Evolutionary conservation across 2,329 filamentous ascomycete species (phyloP), one percentile per base, ranked within the genome.

Genomic region (Hypomyces rosellus): DNA sequence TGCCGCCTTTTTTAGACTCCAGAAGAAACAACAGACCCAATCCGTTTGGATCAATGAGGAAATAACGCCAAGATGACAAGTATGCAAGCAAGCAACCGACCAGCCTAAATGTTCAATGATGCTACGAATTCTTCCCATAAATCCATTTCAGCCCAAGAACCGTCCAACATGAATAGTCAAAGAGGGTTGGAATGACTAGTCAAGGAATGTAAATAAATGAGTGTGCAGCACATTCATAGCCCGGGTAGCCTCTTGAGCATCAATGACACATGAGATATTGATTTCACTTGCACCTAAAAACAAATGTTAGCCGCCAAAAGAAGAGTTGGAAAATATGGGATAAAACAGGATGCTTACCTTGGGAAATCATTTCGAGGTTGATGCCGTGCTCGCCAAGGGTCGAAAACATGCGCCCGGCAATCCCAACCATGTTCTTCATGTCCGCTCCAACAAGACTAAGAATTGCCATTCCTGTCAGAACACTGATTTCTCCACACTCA

Each of bases 361-460:
- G 93, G 20, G 89, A 96, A 59, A 99, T 99, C 93, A 99, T 99
- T 73, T 99, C 93, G 60, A 99, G 89, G 67, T 99, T 99, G 64
- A 99, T 85, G 61, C 88, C 88, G 66, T 96, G 87, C 65, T 96
- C 88, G 40, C 93, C 93, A 15, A 99, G 75, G 1, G 91, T 95
- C 44, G 87, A 89, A 69, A 99, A 97, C 88, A 99, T 97, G 60
- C 81, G 84, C 25, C 93, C 93, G 7, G 88, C 88, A 55, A 99
- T 89, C 55, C 93, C 93, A 51, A 88, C 77, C 90, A 97, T 96
- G 69, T 96, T 93, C 75, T 96, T 95, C 85, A 99, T 89, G 69
- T 97, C 89, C 54, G 89, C 88, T 45, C 93, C 93, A 1, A 99
- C 92, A 47, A 99, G 74, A 62, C 89, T 96, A 54, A 99, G 77